A percentile compares a stretch with the other conserved stretches of the same genome.
Conservation (phyloP, 345 rosid genomes). For the Raphanus sativus region DNA sequence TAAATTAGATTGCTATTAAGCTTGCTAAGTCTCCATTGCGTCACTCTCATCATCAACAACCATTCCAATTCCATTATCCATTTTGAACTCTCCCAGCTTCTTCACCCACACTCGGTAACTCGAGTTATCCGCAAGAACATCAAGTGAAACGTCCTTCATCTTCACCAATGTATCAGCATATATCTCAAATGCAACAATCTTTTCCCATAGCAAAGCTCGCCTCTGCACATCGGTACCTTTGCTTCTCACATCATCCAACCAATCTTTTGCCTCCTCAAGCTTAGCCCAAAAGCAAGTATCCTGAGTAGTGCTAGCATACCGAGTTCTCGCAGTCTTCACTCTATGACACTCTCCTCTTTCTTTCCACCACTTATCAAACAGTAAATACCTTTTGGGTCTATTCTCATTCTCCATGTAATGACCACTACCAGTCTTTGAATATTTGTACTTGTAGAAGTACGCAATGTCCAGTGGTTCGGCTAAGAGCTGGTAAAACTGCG, state of each 20-base stretch:
- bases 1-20: slow-evolving; percentile 1
- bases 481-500: slow-evolving; percentile 67
- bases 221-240: slow-evolving; percentile 38
- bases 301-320: slow-evolving; percentile 61
- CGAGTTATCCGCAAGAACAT: slow-evolving; percentile 63
- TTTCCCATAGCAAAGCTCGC: slow-evolving; percentile 35
- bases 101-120: slow-evolving; percentile 63
- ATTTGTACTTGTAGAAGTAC: slow-evolving; percentile 46
- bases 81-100: slow-evolving; percentile 44
- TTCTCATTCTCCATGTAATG: slow-evolving; percentile 58
- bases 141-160: slow-evolving; percentile 58
- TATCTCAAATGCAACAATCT: slow-evolving; percentile 42
- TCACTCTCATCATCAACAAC: slow-evolving; percentile 18
- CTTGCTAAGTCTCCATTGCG: slow-evolving; percentile 31
- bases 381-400: slow-evolving; percentile 67
- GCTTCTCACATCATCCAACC: slow-evolving; percentile 42
- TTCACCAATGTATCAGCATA: slow-evolving; percentile 47
- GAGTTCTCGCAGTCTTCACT: slow-evolving; percentile 44
- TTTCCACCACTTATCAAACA: slow-evolving; percentile 70
- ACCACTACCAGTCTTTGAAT: slow-evolving; percentile 22
- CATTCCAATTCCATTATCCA: slow-evolving; percentile 6
- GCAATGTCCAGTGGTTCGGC: slow-evolving; percentile 85
- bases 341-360: neutral
- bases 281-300: slow-evolving; percentile 89
- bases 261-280: slow-evolving; percentile 74